Percentiles rank a stretch among this genome's conserved stretches.
These are phyloP conservation scores for Phytophthora pseudosyringae DNA, from an alignment of 352 stramenopile species.

Conservation along the genomic window DNA sequence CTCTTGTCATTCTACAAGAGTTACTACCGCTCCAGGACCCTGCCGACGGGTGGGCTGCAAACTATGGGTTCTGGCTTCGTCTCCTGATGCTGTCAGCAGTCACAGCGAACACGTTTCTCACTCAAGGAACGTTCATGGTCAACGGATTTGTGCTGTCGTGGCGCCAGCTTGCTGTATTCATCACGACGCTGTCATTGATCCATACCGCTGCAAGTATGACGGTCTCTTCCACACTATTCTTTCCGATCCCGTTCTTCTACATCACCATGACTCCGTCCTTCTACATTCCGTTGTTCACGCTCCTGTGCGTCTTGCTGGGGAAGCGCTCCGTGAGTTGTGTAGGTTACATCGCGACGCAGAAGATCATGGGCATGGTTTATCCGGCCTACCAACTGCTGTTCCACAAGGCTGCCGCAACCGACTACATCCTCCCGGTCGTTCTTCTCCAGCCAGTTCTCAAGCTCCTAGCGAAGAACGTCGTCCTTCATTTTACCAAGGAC, in stretches of 20 bases:
- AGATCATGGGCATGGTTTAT: slow-evolving; percentile 26
- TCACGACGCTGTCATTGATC: background rate
- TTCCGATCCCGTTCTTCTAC: slow-evolving; percentile 34
- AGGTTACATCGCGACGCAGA: slow-evolving; percentile 12
- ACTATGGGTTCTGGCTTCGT: slow-evolving; percentile 33
- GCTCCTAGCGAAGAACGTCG: slow-evolving; percentile 21
- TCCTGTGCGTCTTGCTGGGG: slow-evolving; percentile 10
- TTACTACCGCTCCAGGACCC: slow-evolving; percentile 25
- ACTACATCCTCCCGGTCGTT: slow-evolving; percentile 11
- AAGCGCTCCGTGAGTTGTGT: background rate
- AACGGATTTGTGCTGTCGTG: slow-evolving; percentile 6
- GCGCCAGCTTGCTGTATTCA: slow-evolving; percentile 3
- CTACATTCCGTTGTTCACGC: slow-evolving; percentile 12
- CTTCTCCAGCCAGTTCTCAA: slow-evolving; percentile 30
- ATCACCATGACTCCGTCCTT: slow-evolving; percentile 29
- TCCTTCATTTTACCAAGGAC: slow-evolving; percentile 11
- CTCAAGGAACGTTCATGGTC: slow-evolving; percentile 28
- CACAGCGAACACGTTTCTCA: slow-evolving; percentile 1
- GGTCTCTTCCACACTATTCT: background rate
- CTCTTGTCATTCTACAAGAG: slow-evolving; percentile 15
- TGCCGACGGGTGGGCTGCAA: slow-evolving; percentile 10
- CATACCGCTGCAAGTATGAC: slow-evolving; percentile 11
- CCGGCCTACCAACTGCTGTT: slow-evolving; percentile 23
- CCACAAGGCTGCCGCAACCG: background rate
- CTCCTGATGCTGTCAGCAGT: slow-evolving; percentile 5